Base-by-base conservation (phyloP, 108 stramenopile species). In the Discostella pseudostelligera region DNA sequence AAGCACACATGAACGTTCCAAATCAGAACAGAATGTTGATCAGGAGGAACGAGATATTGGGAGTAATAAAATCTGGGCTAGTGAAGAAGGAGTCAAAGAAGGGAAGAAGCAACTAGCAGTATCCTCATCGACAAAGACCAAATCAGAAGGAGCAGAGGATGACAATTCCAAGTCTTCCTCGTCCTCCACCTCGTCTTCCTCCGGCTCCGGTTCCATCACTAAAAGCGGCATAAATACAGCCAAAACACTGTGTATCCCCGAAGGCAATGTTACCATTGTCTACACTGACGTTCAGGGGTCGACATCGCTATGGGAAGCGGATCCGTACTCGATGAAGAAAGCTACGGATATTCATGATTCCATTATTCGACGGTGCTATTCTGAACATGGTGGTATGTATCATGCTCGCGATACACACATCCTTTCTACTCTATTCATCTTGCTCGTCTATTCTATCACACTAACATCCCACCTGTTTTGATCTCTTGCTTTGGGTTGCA, bases 221-320 rank as follows among this genome's bases (percentile, higher is more conserved):
- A 32, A 26, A 1, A 26, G 25, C 1, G 53, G 21, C 24, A 75
- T 75, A 61, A 36, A 42, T 13, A 67, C 74, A 0, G 60, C 67
- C 5, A 75, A 75, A 43, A 60, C 66, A 4, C 60, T 75, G 12
- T 50, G 46, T 0, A 54, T 67, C 12, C 74, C 80, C 13, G 62
- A 56, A 29, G 71, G 71, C 37, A 50, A 69, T 19, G 76, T 72
- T 3, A 78, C 81, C 10, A 73, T 81, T 29, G 67, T 81, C 24
- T 78, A 73, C 37, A 81, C 81, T 7, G 81, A 81, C 63, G 63
- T 81, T 25, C 76, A 81, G 57, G 81, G 81, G n/a, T 74, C 72
- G 5, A 81, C 81, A 7, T 53, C 76, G 4, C 59, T 81, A 1
- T 81, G 81, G 81, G 81, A 81, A 59, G 81, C 71, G 3, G 45